phyloP scores from a whole-genome alignment of 73 alveolate genomes.

The Paramecium sonneborni region DNA sequence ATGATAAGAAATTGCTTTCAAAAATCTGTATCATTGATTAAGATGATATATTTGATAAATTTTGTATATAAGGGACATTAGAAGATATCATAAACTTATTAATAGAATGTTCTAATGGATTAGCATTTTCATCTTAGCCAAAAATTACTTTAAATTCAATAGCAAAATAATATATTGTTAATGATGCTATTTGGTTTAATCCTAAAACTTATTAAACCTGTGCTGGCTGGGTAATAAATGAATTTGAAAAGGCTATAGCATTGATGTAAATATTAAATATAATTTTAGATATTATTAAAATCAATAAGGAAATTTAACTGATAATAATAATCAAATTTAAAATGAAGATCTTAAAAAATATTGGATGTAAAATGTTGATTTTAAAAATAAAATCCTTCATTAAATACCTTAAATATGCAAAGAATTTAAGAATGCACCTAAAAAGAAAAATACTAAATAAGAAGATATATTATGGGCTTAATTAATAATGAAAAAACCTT shows the following conservation, averaged over 20 bases:
- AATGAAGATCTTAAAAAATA: not conserved
- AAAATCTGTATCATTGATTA: not conserved
- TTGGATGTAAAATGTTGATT: not conserved
- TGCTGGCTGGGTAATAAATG: conserved; percentile 52
- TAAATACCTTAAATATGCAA: conserved; percentile 39
- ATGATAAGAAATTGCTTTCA: conserved; percentile 8
- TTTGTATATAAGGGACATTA: not conserved
- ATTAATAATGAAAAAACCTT: not conserved
- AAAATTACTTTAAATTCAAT: not conserved
- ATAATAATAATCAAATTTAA: not conserved
- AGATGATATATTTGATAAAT: conserved; percentile 34
- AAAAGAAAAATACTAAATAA: not conserved
- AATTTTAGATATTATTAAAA: not conserved
- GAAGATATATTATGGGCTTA: conserved; percentile 47
- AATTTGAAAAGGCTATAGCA: conserved; percentile 33
- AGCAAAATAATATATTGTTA: conserved; percentile 7
- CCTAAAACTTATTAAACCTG: conserved; percentile 44
- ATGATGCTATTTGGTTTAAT: conserved; percentile 51
- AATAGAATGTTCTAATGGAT: conserved; percentile 54
- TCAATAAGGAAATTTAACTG: not conserved
- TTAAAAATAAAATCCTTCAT: not conserved
- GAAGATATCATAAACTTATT: conserved; percentile 25
- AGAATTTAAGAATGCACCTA: conserved; percentile 43
- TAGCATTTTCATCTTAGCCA: conserved; percentile 43
- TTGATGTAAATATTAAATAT: not conserved